Evolutionary conservation across 2,329 filamentous ascomycete genomes (phyloP).

Genomic region (Ceratocystiopsis sp.): DNA sequence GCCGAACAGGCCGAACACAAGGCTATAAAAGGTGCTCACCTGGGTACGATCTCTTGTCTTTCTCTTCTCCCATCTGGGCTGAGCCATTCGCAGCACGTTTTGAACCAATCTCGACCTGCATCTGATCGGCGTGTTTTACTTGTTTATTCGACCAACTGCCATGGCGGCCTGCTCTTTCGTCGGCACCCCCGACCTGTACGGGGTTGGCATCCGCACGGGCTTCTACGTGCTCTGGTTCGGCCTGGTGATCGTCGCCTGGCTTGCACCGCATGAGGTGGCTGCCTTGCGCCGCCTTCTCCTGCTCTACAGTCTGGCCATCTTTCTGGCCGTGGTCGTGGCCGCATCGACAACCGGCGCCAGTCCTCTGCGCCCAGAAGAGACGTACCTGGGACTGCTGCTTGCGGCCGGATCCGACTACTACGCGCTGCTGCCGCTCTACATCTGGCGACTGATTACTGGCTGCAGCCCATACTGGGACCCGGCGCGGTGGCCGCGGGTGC

Average conservation of each 20-base stretch:
- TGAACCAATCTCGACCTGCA: too few relatives aligned
- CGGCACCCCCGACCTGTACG: conserved; percentile 5
- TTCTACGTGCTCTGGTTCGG: conserved; percentile 6
- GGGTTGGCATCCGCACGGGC: conserved; percentile 4
- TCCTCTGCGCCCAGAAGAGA: conserved; percentile 1
- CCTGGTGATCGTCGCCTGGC: not conserved
- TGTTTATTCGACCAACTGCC: too few relatives aligned
- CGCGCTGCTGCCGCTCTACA: conserved; percentile 7
- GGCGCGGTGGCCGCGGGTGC: conserved; percentile 6
- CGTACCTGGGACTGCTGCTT: conserved; percentile 11
- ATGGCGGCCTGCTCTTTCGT: conserved; percentile 34
- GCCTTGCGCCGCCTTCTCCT: not conserved
- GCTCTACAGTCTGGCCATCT: not conserved
- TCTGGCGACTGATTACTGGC: conserved; percentile 10
- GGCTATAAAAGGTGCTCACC: too few relatives aligned
- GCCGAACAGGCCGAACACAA: too few relatives aligned
- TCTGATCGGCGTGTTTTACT: too few relatives aligned
- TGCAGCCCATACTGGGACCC: conserved; percentile 11
- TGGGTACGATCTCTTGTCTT: too few relatives aligned
- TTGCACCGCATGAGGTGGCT: not conserved
- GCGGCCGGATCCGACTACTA: conserved; percentile 7
- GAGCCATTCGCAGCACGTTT: too few relatives aligned
- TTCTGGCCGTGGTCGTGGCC: conserved; percentile 1
- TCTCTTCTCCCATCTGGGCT: too few relatives aligned
- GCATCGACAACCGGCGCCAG: not conserved